These are phyloP conservation scores for Clitopilus hobsonii DNA, from an alignment of 768 basidiomycete species.

Conservation along the genomic window DNA sequence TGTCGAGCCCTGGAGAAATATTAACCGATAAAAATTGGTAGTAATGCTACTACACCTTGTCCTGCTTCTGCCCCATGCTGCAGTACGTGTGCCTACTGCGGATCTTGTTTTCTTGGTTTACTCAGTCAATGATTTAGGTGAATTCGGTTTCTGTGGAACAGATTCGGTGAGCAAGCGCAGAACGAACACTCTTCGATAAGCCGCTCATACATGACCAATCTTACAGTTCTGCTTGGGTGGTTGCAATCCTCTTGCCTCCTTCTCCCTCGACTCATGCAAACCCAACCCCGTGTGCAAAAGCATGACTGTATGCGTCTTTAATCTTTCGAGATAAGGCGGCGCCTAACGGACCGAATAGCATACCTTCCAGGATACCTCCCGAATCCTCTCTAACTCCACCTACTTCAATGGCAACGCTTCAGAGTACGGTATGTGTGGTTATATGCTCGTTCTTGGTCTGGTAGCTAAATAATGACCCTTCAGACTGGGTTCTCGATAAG, in stretches of 20 bases:
- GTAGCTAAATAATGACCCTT: too few relatives aligned
- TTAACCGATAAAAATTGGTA: conserved; percentile 11
- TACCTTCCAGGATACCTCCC: conserved; percentile 59
- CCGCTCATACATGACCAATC: background rate
- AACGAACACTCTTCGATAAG: background rate
- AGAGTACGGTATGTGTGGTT: conserved; percentile 44
- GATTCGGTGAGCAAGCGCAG: conserved; percentile 28
- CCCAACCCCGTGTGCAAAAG: conserved; percentile 71
- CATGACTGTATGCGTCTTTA: conserved; percentile 38
- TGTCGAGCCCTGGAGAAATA: background rate
- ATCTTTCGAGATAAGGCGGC: conserved; percentile 1
- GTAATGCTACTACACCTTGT: conserved; percentile 41
- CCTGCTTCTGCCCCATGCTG: conserved; percentile 45
- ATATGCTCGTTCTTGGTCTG: background rate
- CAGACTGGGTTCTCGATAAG: conserved; percentile 70
- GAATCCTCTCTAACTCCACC: conserved; percentile 62
- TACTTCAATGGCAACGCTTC: conserved; percentile 72
- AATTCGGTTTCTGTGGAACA: conserved; percentile 51
- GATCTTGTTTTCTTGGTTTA: background rate
- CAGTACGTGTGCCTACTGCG: conserved; percentile 29
- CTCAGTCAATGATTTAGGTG: conserved; percentile 25
- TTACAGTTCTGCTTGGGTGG: conserved; percentile 76
- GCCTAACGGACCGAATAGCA: conserved; percentile 31
- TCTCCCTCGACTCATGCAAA: conserved; percentile 57
- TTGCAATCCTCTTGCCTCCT: conserved; percentile 76